Evolutionary conservation across 148 eudicot species (phyloP).

Genomic region (Arbutus unedo): DNA sequence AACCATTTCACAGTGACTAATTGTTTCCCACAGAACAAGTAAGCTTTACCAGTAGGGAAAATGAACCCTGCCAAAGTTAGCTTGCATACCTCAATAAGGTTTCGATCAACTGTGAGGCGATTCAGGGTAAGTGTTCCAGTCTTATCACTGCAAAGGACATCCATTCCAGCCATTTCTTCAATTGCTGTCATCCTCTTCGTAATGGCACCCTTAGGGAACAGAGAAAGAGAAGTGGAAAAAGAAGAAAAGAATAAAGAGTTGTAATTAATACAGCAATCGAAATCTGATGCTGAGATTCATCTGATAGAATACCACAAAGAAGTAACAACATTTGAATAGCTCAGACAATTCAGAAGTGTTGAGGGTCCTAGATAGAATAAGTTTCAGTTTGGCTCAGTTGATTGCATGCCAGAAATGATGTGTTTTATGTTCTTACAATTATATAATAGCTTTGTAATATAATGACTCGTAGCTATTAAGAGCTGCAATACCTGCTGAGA

Average conservation of each 20-base stretch:
- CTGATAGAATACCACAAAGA: not conserved
- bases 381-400: not conserved
- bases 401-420: not conserved
- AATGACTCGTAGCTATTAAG: not conserved
- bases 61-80: not conserved
- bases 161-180: conserved; percentile 93
- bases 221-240: not conserved
- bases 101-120: conserved; percentile 62
- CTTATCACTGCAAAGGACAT: conserved; percentile 78
- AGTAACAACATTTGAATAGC: not conserved
- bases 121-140: conserved; percentile 74
- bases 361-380: not conserved
- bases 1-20: not conserved
- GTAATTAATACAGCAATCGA: not conserved
- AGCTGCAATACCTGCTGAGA: conserved; percentile 55
- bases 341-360: not conserved
- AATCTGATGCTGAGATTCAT: not conserved
- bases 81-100: conserved; percentile 58
- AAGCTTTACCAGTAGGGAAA: not conserved
- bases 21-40: conserved; percentile 1
- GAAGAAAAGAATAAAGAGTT: not conserved
- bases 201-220: conserved; percentile 58
- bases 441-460: not conserved
- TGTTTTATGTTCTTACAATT: not conserved
- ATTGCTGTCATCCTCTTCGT: conserved; percentile 85